Evolutionary conservation across 148 eudicot species (phyloP).

Genomic region (Camellia granthamiana): DNA sequence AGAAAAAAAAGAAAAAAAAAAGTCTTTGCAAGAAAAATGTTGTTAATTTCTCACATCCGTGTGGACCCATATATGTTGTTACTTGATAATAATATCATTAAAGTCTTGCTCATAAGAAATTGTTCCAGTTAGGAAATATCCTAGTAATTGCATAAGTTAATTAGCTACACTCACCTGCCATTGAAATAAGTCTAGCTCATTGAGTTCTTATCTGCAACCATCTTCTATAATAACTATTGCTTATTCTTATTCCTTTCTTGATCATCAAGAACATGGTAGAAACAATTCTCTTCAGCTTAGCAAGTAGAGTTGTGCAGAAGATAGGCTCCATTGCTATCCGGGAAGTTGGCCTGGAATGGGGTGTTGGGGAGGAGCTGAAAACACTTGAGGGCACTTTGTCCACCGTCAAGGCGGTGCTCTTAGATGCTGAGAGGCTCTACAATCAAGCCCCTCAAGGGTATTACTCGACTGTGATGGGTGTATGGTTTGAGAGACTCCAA

Average conservation of each 20-base stretch:
- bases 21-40: too few relatives aligned
- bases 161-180: too few relatives aligned
- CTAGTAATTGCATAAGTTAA: too few relatives aligned
- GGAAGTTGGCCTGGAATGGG: not conserved
- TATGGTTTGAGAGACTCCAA: constrained; percentile 13
- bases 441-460: not conserved
- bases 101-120: too few relatives aligned
- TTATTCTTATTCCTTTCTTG: not conserved
- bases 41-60: too few relatives aligned
- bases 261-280: not conserved
- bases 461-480: not conserved
- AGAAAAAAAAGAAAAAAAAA: too few relatives aligned
- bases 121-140: too few relatives aligned
- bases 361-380: not conserved
- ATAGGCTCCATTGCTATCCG: not conserved
- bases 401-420: constrained; percentile 10
- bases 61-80: too few relatives aligned
- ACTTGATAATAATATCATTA: too few relatives aligned
- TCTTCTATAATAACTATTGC: too few relatives aligned
- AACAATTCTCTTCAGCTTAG: not conserved
- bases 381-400: not conserved
- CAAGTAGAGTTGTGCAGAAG: not conserved
- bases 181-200: too few relatives aligned
- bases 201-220: too few relatives aligned
- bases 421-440: not conserved